Evolutionary conservation across 169 alveolate genomes (phyloP), one percentile per base, ranked within the genome.

Genomic region (Cryptosporidium sp.): DNA sequence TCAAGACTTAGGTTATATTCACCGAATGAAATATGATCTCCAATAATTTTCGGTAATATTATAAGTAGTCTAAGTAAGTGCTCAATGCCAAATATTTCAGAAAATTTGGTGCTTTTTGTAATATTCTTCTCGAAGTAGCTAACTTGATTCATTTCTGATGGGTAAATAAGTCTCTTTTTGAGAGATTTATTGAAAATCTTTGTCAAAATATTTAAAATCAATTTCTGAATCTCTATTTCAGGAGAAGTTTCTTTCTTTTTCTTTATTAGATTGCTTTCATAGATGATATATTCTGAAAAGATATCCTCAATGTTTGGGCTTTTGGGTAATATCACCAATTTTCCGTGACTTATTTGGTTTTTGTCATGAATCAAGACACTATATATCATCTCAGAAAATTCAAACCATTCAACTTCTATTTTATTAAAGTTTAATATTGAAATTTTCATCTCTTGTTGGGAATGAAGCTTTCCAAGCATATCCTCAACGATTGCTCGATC

Each of bases 81-180:
- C 37, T 80, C 75, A 37, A 80, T 44, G 1, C 89, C 75, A 45
- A 45, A 80, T 7, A 80, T 33, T 80, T 62, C 69, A 5, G 89
- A 80, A 60, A 60, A 80, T 23, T 29, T 8, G 1, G 48, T 35
- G 18, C 44, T 33, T 48, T 42, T 65, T n/a, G 42, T 48, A 12
- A 44, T 23, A 2, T 37, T 53, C 16, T 58, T 75, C 37, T 75
- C 86, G 16, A 75, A 37, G 21, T 75, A 39, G 37, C 48, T 29
- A 10, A 65, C 42, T 53, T 80, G 89, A 44, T 26, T 21, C 33
- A 48, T 29, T 29, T 80, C 89, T 21, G 51, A 45, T 37, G 72
- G 75, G 29, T 80, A 80, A 6, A 62, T 60, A 10, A 80, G 35
- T 37, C 73, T 62, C 56, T 21, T 62, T 39, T 60, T 80, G n/a